Conservation (phyloP, 306 rosid species). For the Inga laurina region DNA sequence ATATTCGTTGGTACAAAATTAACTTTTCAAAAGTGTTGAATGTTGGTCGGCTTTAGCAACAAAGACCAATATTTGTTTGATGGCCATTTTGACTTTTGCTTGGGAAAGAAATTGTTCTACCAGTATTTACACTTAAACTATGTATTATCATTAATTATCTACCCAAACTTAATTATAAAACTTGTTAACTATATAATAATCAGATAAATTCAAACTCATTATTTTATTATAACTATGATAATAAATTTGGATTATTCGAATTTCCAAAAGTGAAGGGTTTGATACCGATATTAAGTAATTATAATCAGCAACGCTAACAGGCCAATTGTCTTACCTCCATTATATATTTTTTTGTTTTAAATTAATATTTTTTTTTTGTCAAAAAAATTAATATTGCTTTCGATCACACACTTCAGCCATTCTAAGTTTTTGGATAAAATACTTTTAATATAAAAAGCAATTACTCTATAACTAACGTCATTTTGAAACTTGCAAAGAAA, state of each 20-base stretch:
- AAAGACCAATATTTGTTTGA: too few relatives aligned
- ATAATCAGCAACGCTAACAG: background rate
- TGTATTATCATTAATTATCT: too few relatives aligned
- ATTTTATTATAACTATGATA: background rate
- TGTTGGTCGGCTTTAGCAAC: too few relatives aligned
- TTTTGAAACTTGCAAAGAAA: background rate
- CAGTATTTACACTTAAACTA: too few relatives aligned
- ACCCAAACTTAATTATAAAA: background rate
- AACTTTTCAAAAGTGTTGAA: too few relatives aligned
- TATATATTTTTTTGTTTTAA: too few relatives aligned
- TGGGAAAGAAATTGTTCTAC: too few relatives aligned
- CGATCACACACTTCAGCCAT: background rate
- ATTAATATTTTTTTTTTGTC: background rate
- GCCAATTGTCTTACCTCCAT: background rate
- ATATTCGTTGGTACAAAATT: too few relatives aligned
- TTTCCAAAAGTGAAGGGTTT: background rate
- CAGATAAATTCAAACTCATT: background rate
- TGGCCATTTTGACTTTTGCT: too few relatives aligned
- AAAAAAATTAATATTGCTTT: background rate
- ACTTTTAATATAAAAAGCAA: background rate
- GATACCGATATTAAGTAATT: background rate
- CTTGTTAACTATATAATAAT: background rate
- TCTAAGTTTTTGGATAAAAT: background rate
- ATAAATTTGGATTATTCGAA: background rate
- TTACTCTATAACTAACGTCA: background rate